Evolutionary conservation across 78 protist genomes (phyloP).

Genomic region (Dictyostelium intermedium): DNA sequence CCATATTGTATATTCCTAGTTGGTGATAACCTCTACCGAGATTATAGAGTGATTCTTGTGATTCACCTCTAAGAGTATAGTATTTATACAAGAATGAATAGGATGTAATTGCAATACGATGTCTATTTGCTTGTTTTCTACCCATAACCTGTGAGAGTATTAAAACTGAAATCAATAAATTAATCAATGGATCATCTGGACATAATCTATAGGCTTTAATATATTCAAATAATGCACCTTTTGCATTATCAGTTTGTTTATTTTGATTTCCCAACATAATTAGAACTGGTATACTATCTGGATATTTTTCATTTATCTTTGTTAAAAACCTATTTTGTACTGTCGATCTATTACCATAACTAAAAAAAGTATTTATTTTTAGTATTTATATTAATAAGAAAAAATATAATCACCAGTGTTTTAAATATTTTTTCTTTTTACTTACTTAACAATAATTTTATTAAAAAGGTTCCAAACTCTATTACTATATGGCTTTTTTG

Average conservation of each 20-base stretch:
- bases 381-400: too few species aligned
- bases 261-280: slow-evolving; percentile 16
- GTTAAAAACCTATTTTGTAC: slow-evolving; percentile 1
- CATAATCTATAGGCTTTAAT: background rate
- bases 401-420: too few species aligned
- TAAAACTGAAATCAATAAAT: slow-evolving; percentile 19
- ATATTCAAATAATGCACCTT: slow-evolving; percentile 37
- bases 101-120: slow-evolving; percentile 3
- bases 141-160: slow-evolving; percentile 15
- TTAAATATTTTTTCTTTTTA: background rate
- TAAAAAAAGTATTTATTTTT: background rate
- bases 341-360: background rate
- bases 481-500: slow-evolving; percentile 42
- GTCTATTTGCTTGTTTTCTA: slow-evolving; percentile 47
- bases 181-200: slow-evolving; percentile 46
- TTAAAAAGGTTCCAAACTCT: slow-evolving; percentile 68
- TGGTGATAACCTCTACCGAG: slow-evolving; percentile 68
- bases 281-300: slow-evolving; percentile 29
- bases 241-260: slow-evolving; percentile 1
- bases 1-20: slow-evolving; percentile 45
- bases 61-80: background rate
- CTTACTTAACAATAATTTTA: slow-evolving; percentile 19
- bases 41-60: slow-evolving; percentile 34
- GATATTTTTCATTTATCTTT: background rate
- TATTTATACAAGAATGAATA: slow-evolving; percentile 51